Evolutionary conservation across 2,329 filamentous ascomycete genomes (phyloP), one percentile per base, ranked within the genome.

Genomic region (Hypoxylon sp.): DNA sequence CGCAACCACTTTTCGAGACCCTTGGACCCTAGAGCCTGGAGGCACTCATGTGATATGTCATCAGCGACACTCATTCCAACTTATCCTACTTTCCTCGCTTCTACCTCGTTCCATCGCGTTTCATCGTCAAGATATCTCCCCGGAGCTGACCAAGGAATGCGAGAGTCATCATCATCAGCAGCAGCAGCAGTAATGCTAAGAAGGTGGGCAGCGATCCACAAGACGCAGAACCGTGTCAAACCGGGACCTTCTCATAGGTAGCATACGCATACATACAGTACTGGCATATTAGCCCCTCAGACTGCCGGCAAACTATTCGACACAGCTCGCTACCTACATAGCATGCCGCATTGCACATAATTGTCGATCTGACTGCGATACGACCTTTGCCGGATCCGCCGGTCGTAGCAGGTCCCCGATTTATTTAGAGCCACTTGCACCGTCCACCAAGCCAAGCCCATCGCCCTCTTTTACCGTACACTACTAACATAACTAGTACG

Each of bases 351-450:
- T 63, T 63, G 30, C 58, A 65, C 57, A 52, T 25, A 55, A 58
- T 52, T 41, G 62, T 65, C 66, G 59, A 69, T 69, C 62, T 69
- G 59, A 63, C 63, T 58, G 25, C 63, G 55, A 67, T 69, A 58
- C 56, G 61, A 67, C 63, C 43, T 58, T 49, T 49, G 60, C 60
- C 67, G 63, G 43, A 17, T 55, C 58, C 63, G 38, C 59, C 60
- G 25, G 56, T 51, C 55, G 63, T 61, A 25, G 38, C 57, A 36
- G 34, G 41, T 36, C 52, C 21, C 46, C 38, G 38, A 46, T 50
- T 28, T 21, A 9, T 55, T 36, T 59, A 25, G 38, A 53, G 25
- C 48, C 48, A 58, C 30, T n/a, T n/a, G n/a, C 48, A 52, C 30
- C 57, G 13, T 48, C 41, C 55, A 58, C 41, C n/a, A 41, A 41